These are phyloP conservation scores for Boletus coccyginus DNA, from an alignment of 768 basidiomycete species.

Conservation along the genomic window DNA sequence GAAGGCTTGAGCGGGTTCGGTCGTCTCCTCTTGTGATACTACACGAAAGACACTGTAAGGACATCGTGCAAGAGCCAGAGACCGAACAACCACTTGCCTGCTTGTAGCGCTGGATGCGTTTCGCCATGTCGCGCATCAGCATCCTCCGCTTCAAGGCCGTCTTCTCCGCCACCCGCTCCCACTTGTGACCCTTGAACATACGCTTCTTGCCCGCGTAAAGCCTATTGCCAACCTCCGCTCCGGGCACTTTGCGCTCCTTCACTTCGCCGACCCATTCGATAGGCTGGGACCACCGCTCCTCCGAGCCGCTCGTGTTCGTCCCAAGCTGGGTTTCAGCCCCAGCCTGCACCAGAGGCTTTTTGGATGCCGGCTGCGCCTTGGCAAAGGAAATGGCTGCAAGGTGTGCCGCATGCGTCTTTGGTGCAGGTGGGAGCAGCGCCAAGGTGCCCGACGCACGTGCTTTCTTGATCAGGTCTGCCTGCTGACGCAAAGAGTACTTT, in stretches of 20 bases:
- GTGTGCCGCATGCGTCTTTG: constrained; percentile 44
- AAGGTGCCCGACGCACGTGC: constrained; percentile 54
- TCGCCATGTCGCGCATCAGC: constrained; percentile 67
- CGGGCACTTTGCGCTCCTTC: constrained; percentile 40
- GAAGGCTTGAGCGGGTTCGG: constrained; percentile 58
- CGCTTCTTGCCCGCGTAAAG: constrained; percentile 74
- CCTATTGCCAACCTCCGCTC: constrained; percentile 56
- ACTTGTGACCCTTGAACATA: constrained; percentile 95
- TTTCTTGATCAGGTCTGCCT: constrained; percentile 74
- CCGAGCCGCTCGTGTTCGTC: neutral
- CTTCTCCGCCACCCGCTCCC: constrained; percentile 60
- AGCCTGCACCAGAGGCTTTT: constrained; percentile 3
- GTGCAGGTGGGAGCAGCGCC: constrained; percentile 66
- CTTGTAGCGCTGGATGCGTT: constrained; percentile 65
- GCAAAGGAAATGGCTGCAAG: constrained; percentile 20
- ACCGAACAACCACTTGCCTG: constrained; percentile 40
- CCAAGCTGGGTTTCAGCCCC: neutral
- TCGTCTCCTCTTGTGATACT: constrained; percentile 38
- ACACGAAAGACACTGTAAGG: neutral
- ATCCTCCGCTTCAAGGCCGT: constrained; percentile 47
- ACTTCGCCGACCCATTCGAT: constrained; percentile 43
- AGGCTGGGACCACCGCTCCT: constrained; percentile 20
- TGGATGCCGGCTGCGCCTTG: constrained; percentile 11
- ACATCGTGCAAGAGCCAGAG: neutral
- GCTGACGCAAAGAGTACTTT: constrained; percentile 69